Evolutionary conservation across 2,329 filamentous ascomycete species (phyloP), one percentile per base, ranked within the genome.

Genomic region (Venturia nashicola): DNA sequence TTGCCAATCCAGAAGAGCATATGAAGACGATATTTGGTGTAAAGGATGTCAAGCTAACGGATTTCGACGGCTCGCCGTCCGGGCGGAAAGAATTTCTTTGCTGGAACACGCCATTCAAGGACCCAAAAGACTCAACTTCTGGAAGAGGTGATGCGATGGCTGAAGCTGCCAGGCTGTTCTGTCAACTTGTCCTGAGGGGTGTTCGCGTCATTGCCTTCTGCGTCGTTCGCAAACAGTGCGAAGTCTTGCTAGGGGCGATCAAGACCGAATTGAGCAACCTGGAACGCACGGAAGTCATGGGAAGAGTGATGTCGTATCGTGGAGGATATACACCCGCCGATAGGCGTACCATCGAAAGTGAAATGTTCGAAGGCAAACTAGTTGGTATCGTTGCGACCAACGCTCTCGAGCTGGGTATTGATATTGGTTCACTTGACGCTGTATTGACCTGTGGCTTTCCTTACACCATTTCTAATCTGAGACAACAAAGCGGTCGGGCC

Each of bases 351-450:
- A 97, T 99, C 65, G 94, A 99, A 74, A 85, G 83, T 34, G 92
- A 97, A 72, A 97, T 99, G 94, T 99, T 99, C 69, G 89, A 96
- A 64, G 94, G 94, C 0, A 94, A 92, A 70, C 80, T 99, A 1
- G 82, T 97, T 66, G 94, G 94, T 0, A 95, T 99, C 64, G 86
- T 99, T 40, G 93, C 93, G 2, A 99, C 94, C 0, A 96, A 88
- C 63, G 94, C 94, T 0, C 80, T 99, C 2, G 94, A 99, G 72
- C 79, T 99, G 1, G 94, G 94, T 36, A 90, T 99, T 51, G 94
- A 99, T 72, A 97, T 99, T 68, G 94, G 94, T 18, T 90, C 88
- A 1, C 79, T 99, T 9, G 94, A 99, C 74, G 94, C 92, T 63
- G 94, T 99, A 14, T 82, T 99, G 66, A 96, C 90, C 0, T 89